phyloP scores from a whole-genome alignment of 2,329 filamentous ascomycete species.

The Pseudopyrenochaeta lycopersici region DNA sequence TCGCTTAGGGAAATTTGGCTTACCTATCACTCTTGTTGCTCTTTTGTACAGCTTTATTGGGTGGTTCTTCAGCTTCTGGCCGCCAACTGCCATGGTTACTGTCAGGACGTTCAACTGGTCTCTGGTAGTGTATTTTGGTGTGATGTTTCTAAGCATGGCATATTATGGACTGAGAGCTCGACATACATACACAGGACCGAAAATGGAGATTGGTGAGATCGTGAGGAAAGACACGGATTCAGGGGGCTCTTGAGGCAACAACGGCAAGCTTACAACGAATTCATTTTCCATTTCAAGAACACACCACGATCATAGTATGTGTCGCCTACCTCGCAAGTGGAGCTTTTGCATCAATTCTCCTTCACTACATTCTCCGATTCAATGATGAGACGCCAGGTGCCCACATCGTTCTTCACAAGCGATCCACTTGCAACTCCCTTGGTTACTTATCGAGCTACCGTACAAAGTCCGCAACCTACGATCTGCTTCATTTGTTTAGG shows the following conservation, averaged over 20 bases:
- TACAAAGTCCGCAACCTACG: no score
- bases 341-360: no score
- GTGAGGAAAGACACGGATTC: background rate
- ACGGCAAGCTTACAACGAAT: background rate
- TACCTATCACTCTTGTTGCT: constrained; percentile 15
- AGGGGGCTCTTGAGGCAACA: background rate
- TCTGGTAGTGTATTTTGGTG: constrained; percentile 21
- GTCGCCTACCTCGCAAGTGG: no score
- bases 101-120: constrained; percentile 27
- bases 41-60: constrained; percentile 17
- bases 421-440: no score
- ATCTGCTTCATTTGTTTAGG: no score
- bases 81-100: constrained; percentile 2
- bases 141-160: constrained; percentile 11
- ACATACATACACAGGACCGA: constrained; percentile 28
- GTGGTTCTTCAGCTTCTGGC: constrained; percentile 29
- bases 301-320: no score
- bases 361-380: no score
- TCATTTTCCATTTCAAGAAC: background rate
- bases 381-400: no score
- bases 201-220: constrained; percentile 12
- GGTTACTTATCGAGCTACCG: no score
- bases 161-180: constrained; percentile 17
- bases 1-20: constrained; percentile 5
- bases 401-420: no score